These are phyloP conservation scores for Gentiana macrophylla DNA, from an alignment of 257 asterid species.

Conservation along the genomic window DNA sequence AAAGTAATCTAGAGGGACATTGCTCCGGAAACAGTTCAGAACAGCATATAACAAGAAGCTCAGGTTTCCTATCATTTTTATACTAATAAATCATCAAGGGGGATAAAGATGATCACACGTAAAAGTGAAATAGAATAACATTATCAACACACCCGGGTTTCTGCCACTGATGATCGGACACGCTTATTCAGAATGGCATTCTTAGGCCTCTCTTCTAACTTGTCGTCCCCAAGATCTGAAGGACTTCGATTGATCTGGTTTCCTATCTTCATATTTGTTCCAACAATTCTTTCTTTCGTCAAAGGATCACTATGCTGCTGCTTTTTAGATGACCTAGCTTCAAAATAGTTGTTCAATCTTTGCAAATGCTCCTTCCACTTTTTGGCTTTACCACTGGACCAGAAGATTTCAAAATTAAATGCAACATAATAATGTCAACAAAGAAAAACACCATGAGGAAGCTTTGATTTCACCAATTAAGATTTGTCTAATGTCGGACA, in stretches of 20 bases:
- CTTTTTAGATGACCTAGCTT: conserved; percentile 53
- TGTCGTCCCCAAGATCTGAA: conserved; percentile 47
- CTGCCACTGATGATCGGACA: conserved; percentile 76
- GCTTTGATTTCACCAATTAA: no score
- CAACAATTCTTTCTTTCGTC: conserved; percentile 61
- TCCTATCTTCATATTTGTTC: conserved; percentile 60
- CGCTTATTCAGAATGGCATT: conserved; percentile 72
- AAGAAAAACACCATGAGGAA: background rate
- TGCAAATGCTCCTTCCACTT: conserved; percentile 62
- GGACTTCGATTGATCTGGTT: conserved; percentile 64
- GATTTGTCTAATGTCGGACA: no score
- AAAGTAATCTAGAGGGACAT: no score
- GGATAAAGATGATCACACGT: no score
- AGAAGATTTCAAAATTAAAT: conserved; percentile 12
- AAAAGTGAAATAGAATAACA: background rate
- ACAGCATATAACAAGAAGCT: no score
- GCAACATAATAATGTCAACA: background rate
- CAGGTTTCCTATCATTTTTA: no score
- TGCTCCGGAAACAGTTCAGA: no score
- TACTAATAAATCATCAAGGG: no score
- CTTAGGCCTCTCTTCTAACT: conserved; percentile 74
- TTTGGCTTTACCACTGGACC: conserved; percentile 69
- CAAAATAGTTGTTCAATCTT: conserved; percentile 50
- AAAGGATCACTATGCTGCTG: conserved; percentile 63
- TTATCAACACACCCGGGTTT: conserved; percentile 66